Evolutionary conservation across 768 basidiomycete genomes (phyloP).

Genomic region (Mycena rebaudengoi): DNA sequence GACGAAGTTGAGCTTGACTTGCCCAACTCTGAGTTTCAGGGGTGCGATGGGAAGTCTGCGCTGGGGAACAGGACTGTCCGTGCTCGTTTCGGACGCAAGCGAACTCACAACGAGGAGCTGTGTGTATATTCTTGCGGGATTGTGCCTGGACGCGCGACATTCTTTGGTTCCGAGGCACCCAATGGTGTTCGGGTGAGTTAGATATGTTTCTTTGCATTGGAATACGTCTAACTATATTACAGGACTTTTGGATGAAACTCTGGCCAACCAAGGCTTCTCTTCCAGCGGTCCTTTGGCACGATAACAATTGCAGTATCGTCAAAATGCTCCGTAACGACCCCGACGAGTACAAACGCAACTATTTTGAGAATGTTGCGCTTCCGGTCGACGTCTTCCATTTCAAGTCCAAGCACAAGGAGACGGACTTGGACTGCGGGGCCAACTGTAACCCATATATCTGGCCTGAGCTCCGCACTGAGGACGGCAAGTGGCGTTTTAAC

Average conservation of each 20-base stretch:
- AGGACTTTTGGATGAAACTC: constrained; percentile 19
- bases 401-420: constrained; percentile 34
- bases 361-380: constrained; percentile 22
- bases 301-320: constrained; percentile 34
- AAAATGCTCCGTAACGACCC: constrained; percentile 25
- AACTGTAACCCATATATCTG: constrained; percentile 35
- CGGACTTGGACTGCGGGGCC: constrained; percentile 31
- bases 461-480: constrained; percentile 24
- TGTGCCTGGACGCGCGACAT: constrained; percentile 35
- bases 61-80: constrained; percentile 29
- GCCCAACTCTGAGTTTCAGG: too few relatives aligned
- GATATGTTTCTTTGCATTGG: not conserved
- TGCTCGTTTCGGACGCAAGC: constrained; percentile 36
- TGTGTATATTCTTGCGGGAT: constrained; percentile 37
- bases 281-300: constrained; percentile 32
- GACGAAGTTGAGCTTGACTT: constrained; percentile 4
- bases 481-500: constrained; percentile 44
- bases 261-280: constrained; percentile 29
- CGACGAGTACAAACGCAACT: not conserved
- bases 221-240: not conserved
- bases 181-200: constrained; percentile 29
- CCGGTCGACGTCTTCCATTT: constrained; percentile 41
- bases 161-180: constrained; percentile 38
- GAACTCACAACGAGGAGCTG: constrained; percentile 42
- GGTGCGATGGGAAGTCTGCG: constrained; percentile 10